Conservation (phyloP, 1,284 basidiomycete genomes). For the Moesziomyces antarcticus region DNA sequence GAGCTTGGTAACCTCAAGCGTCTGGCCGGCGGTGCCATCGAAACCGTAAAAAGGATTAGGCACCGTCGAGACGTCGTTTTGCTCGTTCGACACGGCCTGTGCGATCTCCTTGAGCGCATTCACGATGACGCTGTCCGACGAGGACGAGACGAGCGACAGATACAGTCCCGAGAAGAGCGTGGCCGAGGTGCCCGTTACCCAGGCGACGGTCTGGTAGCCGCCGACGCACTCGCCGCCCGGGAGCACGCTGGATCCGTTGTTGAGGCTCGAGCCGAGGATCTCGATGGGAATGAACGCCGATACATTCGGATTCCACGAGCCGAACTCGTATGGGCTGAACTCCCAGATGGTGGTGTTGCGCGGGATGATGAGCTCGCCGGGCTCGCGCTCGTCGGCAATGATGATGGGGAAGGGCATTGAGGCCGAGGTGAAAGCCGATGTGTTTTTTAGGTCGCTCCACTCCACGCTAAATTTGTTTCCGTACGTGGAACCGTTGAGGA, state of each 20-base stretch:
- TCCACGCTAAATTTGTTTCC: conserved; percentile 56
- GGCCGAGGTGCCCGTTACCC: conserved; percentile 59
- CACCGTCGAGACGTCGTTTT: conserved; percentile 70
- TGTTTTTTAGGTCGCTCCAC: conserved; percentile 59
- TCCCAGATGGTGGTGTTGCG: conserved; percentile 70
- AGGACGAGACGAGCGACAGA: conserved; percentile 36
- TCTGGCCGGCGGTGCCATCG: conserved; percentile 44
- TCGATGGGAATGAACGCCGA: conserved; percentile 63
- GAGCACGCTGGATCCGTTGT: conserved; percentile 45
- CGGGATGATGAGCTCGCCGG: conserved; percentile 68
- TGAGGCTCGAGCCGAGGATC: conserved; percentile 56
- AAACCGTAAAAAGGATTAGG: conserved; percentile 70
- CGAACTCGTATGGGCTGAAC: conserved; percentile 71
- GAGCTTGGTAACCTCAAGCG: conserved; percentile 36
- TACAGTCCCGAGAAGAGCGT: conserved; percentile 69
- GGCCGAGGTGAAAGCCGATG: conserved; percentile 48
- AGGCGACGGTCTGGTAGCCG: conserved; percentile 62
- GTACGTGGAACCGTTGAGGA: conserved; percentile 57
- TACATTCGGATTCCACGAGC: conserved; percentile 69
- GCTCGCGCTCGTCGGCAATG: conserved; percentile 71
- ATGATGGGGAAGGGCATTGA: conserved; percentile 69
- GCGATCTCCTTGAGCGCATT: conserved; percentile 49
- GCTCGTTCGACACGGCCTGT: conserved; percentile 43
- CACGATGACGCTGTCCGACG: conserved; percentile 36
- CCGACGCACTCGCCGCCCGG: conserved; percentile 42